Conservation (phyloP, 1,284 basidiomycete genomes). For the Pascua sp. region DNA sequence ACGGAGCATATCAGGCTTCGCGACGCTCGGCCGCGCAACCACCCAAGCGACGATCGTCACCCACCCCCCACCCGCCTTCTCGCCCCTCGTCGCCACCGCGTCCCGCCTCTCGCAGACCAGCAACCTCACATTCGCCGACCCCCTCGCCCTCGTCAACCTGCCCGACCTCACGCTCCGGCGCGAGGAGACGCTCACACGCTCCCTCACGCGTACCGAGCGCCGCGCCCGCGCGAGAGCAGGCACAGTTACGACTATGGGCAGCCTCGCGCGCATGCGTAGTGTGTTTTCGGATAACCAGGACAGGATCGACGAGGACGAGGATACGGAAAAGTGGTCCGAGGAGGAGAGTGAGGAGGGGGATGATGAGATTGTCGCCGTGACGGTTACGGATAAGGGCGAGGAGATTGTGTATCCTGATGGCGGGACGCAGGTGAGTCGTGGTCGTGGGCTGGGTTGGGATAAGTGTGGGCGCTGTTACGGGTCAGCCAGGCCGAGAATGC, state of each 20-base stretch:
- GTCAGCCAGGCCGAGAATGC: no score
- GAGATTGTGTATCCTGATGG: constrained; percentile 28
- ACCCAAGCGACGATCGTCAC: no score
- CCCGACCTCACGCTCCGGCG: constrained; percentile 5
- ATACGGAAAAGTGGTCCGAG: background rate
- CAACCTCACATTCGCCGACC: constrained; percentile 18
- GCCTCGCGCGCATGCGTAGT: constrained; percentile 2
- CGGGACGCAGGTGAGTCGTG: constrained; percentile 13
- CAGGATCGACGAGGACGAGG: background rate
- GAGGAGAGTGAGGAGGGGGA: constrained; percentile 12
- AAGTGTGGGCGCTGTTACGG: no score
- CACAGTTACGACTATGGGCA: constrained; percentile 12
- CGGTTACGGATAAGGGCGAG: constrained; percentile 16
- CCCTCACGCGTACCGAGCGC: constrained; percentile 3
- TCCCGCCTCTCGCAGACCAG: constrained; percentile 14
- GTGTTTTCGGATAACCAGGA: constrained; percentile 3
- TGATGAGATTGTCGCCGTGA: constrained; percentile 20
- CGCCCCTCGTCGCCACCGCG: constrained; percentile 13
- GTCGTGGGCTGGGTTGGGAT: background rate
- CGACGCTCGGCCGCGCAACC: no score
- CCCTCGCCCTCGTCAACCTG: constrained; percentile 11
- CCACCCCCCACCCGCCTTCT: background rate
- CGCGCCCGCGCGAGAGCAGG: constrained; percentile 9
- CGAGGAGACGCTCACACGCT: constrained; percentile 8
- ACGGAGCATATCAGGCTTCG: background rate